A percentile compares a stretch with the other conserved stretches of the same genome.
Evolutionary conservation across 345 rosid species (phyloP).

Genomic region (Mercurialis annua): DNA sequence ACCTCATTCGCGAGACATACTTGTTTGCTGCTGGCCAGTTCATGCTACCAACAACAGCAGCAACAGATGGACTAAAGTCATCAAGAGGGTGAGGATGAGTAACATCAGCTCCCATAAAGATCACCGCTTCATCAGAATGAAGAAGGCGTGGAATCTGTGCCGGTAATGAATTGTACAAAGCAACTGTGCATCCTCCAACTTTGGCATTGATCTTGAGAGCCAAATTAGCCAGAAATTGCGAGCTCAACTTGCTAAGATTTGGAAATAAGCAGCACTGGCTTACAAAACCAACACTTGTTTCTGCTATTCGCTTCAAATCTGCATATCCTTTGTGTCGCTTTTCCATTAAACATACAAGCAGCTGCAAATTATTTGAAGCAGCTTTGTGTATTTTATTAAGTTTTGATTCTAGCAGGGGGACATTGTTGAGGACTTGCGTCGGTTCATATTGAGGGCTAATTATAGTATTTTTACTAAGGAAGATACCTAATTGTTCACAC

Average conservation of each 20-base stretch:
- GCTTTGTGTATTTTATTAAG: constrained; percentile 70
- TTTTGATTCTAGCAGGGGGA: constrained; percentile 59
- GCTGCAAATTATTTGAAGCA: constrained; percentile 66
- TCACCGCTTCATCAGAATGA: constrained; percentile 66
- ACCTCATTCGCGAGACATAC: constrained; percentile 82
- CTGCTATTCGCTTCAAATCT: constrained; percentile 86
- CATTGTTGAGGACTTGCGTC: constrained; percentile 72
- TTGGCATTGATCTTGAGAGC: constrained; percentile 96
- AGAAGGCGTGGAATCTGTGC: constrained; percentile 79
- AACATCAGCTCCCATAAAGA: constrained; percentile 98
- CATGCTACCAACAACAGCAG: constrained; percentile 99
- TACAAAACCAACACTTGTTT: constrained; percentile 79
- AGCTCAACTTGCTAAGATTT: constrained; percentile 71
- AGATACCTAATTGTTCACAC: constrained; percentile 86
- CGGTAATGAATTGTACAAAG: constrained; percentile 73
- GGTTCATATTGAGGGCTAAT: constrained; percentile 61
- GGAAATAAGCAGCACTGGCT: constrained; percentile 89
- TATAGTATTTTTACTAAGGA: constrained; percentile 58
- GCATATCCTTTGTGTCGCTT: constrained; percentile 90
- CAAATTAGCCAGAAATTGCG: constrained; percentile 87
- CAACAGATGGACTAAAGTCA: constrained; percentile 90
- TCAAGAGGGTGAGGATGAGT: constrained; percentile 98
- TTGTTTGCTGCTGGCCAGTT: constrained; percentile 98
- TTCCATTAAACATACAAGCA: constrained; percentile 88
- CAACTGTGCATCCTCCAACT: constrained; percentile 88